phyloP scores from a whole-genome alignment of 1,284 basidiomycete genomes.

The Ceratobasidium sp. region DNA sequence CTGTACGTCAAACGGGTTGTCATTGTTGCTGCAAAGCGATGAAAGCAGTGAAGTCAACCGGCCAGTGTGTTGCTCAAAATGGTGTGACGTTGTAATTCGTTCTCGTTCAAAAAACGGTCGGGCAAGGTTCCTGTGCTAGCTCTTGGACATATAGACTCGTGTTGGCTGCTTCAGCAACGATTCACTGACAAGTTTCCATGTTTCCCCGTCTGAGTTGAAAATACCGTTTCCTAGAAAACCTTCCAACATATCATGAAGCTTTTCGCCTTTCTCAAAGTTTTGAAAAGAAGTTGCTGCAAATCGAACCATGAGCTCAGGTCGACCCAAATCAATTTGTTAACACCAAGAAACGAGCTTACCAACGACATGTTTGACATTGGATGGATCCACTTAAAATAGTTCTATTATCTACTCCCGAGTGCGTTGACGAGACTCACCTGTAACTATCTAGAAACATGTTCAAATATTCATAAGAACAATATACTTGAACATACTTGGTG shows the following conservation, averaged over 20 bases:
- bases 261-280: slow-evolving; percentile 46
- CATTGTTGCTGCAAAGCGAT: slow-evolving; percentile 2
- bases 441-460: slow-evolving; percentile 10
- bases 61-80: slow-evolving; percentile 35
- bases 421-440: slow-evolving; percentile 14
- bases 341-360: background rate
- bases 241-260: slow-evolving; percentile 50
- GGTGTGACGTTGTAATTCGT: slow-evolving; percentile 35
- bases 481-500: slow-evolving; percentile 41
- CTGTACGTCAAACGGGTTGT: slow-evolving; percentile 41
- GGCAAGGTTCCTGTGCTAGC: slow-evolving; percentile 49
- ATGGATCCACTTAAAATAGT: slow-evolving; percentile 43
- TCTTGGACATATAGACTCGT: background rate
- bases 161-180: background rate
- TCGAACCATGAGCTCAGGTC: background rate
- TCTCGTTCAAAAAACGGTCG: slow-evolving; percentile 51
- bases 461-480: background rate
- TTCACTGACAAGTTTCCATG: slow-evolving; percentile 48
- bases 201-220: slow-evolving; percentile 52
- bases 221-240: slow-evolving; percentile 52
- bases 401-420: background rate
- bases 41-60: slow-evolving; percentile 34
- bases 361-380: slow-evolving; percentile 45
- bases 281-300: slow-evolving; percentile 40
- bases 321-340: background rate